Conservation (phyloP, 176 grass and related monocot genomes). For the Melocanna baccifera region DNA sequence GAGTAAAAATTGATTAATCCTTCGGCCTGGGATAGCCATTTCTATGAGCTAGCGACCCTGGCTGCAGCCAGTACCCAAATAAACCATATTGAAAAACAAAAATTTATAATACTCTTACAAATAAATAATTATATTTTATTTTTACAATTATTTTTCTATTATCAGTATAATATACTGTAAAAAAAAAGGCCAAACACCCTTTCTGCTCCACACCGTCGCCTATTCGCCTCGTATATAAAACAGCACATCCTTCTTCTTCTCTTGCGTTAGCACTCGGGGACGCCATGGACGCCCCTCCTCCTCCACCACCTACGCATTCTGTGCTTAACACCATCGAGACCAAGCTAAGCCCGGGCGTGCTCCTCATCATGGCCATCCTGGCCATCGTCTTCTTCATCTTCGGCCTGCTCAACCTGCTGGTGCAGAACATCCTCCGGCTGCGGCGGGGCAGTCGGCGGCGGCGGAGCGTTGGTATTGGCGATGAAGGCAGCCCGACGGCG, state of each 20-base stretch:
- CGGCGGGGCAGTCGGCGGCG: conserved; percentile 34
- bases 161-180: too few species aligned
- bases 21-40: neutral
- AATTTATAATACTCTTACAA: too few species aligned
- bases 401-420: conserved; percentile 65
- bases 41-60: neutral
- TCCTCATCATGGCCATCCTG: conserved; percentile 67
- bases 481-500: conserved; percentile 50
- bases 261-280: neutral
- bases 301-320: conserved; percentile 14
- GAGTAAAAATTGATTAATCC: conserved; percentile 36
- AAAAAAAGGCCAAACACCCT: neutral
- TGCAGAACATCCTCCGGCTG: conserved; percentile 43
- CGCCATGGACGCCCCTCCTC: neutral
- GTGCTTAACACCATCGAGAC: conserved; percentile 29
- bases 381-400: conserved; percentile 84
- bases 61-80: too few species aligned
- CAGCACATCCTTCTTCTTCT: neutral
- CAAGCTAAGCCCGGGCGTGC: conserved; percentile 68
- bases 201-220: neutral
- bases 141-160: too few species aligned
- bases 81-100: too few species aligned
- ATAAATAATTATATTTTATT: too few species aligned
- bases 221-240: neutral
- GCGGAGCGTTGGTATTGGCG: conserved; percentile 5